Evolutionary conservation across 768 basidiomycete genomes (phyloP).

Genomic region (Sarcodon aspratus): DNA sequence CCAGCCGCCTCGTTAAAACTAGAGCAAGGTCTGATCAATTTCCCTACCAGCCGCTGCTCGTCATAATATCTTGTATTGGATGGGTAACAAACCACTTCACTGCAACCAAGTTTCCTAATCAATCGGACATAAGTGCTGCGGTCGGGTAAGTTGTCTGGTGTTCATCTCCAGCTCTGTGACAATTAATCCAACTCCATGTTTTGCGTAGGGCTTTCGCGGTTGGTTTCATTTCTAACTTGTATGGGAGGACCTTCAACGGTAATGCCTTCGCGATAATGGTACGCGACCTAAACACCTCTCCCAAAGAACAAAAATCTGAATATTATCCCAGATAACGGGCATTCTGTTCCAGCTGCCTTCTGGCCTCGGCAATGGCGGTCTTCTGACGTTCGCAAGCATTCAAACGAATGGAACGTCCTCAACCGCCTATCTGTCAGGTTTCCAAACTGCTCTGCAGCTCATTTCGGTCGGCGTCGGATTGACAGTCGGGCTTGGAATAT

Average conservation of each 20-base stretch:
- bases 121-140: constrained; percentile 70
- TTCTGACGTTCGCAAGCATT: constrained; percentile 57
- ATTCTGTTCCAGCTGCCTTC: constrained; percentile 82
- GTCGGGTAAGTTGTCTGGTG: constrained; percentile 28
- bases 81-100: constrained; percentile 77
- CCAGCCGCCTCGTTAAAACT: constrained; percentile 2
- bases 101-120: constrained; percentile 44
- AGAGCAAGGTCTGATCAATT: neutral
- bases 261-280: constrained; percentile 81
- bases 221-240: constrained; percentile 69
- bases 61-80: constrained; percentile 53
- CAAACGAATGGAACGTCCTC: constrained; percentile 36
- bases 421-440: constrained; percentile 52
- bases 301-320: neutral
- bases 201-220: constrained; percentile 50
- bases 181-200: too few species aligned
- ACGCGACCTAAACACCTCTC: constrained; percentile 8
- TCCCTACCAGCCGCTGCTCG: constrained; percentile 29
- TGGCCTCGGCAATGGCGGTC: constrained; percentile 69
- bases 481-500: constrained; percentile 71
- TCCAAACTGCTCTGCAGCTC: constrained; percentile 65
- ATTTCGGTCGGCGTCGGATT: constrained; percentile 68
- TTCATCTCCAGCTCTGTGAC: too few species aligned
- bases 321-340: constrained; percentile 41
- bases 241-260: constrained; percentile 61